Evolutionary conservation across 805 yeast genomes (phyloP).

Genomic region (Candida ortonii): DNA sequence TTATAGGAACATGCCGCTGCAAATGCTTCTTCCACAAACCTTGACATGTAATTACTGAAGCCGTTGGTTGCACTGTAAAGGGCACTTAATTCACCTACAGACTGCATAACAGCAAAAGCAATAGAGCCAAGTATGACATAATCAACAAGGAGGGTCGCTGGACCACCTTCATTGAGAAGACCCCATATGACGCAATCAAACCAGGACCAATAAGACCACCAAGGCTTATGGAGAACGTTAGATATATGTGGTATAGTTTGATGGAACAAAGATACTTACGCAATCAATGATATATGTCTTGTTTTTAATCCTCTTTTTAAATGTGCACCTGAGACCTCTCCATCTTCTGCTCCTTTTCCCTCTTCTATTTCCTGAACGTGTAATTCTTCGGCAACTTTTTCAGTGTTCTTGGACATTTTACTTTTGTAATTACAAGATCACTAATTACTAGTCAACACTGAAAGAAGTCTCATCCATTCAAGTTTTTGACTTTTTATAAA

Average conservation of each 20-base stretch:
- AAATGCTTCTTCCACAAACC: constrained; percentile 48
- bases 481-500: too few relatives aligned
- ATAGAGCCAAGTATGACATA: constrained; percentile 47
- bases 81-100: constrained; percentile 51
- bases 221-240: too few relatives aligned
- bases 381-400: too few relatives aligned
- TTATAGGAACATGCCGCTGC: constrained; percentile 52
- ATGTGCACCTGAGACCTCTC: too few relatives aligned
- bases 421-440: too few relatives aligned
- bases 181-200: constrained; percentile 47
- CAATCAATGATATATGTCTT: constrained; percentile 49
- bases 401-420: too few relatives aligned
- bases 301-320: constrained; percentile 48
- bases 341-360: too few relatives aligned
- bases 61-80: constrained; percentile 38
- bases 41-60: constrained; percentile 46
- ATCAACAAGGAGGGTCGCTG: constrained; percentile 46
- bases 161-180: constrained; percentile 44
- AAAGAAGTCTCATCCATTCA: too few relatives aligned
- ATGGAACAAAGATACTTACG: too few relatives aligned
- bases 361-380: too few relatives aligned
- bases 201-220: constrained; percentile 61
- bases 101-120: constrained; percentile 50
- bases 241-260: too few relatives aligned
- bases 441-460: too few relatives aligned